phyloP scores from a whole-genome alignment of 2,329 filamentous ascomycete genomes.

The Colletotrichum sp. region DNA sequence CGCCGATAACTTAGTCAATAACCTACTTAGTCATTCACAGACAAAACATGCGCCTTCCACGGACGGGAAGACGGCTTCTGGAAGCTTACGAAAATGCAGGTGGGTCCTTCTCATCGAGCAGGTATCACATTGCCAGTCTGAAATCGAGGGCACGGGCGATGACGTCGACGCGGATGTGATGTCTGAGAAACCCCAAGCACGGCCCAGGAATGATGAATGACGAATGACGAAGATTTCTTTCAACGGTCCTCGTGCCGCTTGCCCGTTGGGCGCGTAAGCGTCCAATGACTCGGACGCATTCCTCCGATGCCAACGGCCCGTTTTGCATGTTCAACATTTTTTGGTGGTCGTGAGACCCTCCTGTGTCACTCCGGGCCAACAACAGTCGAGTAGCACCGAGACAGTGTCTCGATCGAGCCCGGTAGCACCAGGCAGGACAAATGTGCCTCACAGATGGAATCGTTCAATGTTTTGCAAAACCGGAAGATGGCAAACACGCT shows the following conservation, averaged over 20 bases:
- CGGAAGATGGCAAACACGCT: background rate
- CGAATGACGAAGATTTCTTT: background rate
- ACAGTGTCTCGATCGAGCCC: background rate
- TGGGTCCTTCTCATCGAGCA: background rate
- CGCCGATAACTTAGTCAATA: background rate
- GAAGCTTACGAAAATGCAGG: background rate
- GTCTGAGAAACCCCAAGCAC: background rate
- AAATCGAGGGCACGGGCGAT: background rate
- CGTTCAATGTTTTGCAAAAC: background rate
- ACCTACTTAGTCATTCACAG: background rate
- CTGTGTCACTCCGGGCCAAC: background rate
- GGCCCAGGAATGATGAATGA: background rate
- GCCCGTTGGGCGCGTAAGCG: background rate
- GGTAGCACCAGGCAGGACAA: background rate
- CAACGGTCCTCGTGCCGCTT: background rate
- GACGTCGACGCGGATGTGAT: background rate
- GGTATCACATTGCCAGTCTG: background rate
- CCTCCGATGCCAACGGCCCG: background rate
- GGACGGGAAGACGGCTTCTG: background rate
- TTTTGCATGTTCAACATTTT: background rate
- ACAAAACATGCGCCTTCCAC: fast-evolving
- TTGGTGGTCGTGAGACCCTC: background rate
- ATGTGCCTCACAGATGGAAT: background rate
- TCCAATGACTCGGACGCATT: background rate
- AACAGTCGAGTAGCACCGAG: background rate